Percentiles rank a stretch among this genome's conserved stretches.
phyloP scores from a whole-genome alignment of 192 early-diverging fungal species.

The Lunasporangiospora selenospora region DNA sequence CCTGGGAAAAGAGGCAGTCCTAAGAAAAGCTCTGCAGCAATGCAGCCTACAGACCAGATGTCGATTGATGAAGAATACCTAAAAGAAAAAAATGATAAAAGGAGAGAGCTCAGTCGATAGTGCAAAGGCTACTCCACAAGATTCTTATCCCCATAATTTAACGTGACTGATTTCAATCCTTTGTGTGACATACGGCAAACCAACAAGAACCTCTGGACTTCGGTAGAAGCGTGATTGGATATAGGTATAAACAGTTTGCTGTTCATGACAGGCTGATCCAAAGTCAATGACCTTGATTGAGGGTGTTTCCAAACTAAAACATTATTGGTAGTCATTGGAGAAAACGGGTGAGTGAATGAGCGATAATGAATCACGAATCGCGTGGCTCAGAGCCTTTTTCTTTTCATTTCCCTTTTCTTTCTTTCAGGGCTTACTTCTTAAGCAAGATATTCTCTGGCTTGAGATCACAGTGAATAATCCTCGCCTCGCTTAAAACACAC shows the following conservation, averaged over 20 bases:
- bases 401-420: background rate
- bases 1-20: slow-evolving; percentile 97
- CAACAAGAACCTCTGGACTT: slow-evolving; percentile 94
- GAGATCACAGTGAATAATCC: slow-evolving; percentile 97
- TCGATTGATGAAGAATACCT: slow-evolving; percentile 92
- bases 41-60: slow-evolving; percentile 99
- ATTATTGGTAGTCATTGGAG: background rate
- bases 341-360: background rate
- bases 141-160: too few species aligned
- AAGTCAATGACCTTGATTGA: slow-evolving; percentile 99
- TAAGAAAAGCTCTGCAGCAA: slow-evolving; percentile 95
- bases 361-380: background rate
- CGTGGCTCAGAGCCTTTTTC: too few species aligned
- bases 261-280: slow-evolving; percentile 96
- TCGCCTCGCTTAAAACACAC: slow-evolving; percentile 82
- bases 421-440: slow-evolving; percentile 66
- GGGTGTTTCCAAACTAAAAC: slow-evolving; percentile 80
- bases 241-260: slow-evolving; percentile 96
- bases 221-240: slow-evolving; percentile 99
- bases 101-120: background rate
- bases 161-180: too few species aligned
- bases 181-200: slow-evolving; percentile 71
- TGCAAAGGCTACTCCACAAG: too few species aligned
- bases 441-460: slow-evolving; percentile 98
- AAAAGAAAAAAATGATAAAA: background rate